Evolutionary conservation across 345 rosid genomes (phyloP).

Genomic region (Bruguiera gymnorhiza): DNA sequence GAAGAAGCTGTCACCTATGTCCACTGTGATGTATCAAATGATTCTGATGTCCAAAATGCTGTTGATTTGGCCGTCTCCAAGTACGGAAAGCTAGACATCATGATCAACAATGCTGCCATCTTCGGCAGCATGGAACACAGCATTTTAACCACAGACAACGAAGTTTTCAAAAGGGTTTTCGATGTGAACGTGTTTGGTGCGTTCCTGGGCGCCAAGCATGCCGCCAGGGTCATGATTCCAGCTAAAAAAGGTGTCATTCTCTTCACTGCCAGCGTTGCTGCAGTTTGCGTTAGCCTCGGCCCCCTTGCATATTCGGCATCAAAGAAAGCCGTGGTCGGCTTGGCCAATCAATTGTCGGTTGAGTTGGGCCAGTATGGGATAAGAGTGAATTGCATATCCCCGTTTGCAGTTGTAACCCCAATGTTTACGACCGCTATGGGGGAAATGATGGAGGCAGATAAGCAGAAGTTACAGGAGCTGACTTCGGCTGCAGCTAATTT

Average conservation of each 20-base stretch:
- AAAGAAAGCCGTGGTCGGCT: conserved; percentile 16
- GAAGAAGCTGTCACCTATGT: conserved; percentile 13
- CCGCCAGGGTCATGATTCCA: conserved; percentile 30
- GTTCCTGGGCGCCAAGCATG: conserved; percentile 31
- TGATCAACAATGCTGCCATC: conserved; percentile 32
- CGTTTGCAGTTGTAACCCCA: not conserved
- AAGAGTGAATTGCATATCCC: conserved; percentile 27
- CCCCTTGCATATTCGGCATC: conserved; percentile 18
- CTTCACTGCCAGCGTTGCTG: conserved; percentile 17
- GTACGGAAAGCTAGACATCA: conserved; percentile 35
- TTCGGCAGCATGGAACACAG: not conserved
- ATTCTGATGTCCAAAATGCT: conserved; percentile 20
- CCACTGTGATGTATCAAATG: conserved; percentile 30
- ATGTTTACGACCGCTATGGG: not conserved
- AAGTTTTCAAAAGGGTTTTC: conserved; percentile 13
- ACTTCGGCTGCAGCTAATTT: not conserved
- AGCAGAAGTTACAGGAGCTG: not conserved
- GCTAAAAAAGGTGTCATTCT: conserved; percentile 22
- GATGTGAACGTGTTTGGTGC: conserved; percentile 22
- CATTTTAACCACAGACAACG: not conserved
- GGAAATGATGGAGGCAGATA: not conserved
- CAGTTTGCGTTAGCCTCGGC: not conserved
- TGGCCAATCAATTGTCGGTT: conserved; percentile 15
- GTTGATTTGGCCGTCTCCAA: conserved; percentile 23
- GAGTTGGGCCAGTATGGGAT: conserved; percentile 24